A percentile compares a stretch with the other conserved stretches of the same genome.
Evolutionary conservation across 2,329 filamentous ascomycete species (phyloP).

Genomic region (Davidsoniella virescens): DNA sequence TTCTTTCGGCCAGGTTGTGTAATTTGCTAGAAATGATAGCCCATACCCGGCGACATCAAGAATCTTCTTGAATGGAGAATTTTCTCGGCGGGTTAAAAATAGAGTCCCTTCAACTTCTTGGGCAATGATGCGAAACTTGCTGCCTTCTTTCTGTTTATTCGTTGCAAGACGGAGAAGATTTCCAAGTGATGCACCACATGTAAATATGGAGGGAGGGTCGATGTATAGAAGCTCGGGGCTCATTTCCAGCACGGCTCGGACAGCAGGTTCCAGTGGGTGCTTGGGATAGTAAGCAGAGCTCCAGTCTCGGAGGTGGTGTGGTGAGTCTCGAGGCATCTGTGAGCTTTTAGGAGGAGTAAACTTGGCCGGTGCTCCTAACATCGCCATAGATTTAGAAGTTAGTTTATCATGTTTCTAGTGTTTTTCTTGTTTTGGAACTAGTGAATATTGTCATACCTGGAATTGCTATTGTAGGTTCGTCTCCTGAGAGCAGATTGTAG

Average conservation of each 20-base stretch:
- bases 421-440: background rate
- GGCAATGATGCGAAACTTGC: background rate
- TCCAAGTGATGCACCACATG: background rate
- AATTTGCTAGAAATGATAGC: background rate
- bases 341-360: background rate
- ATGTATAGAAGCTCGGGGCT: background rate
- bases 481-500: background rate
- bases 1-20: background rate
- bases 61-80: background rate
- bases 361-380: background rate
- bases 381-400: background rate
- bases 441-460: background rate
- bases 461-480: background rate
- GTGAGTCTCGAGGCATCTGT: background rate
- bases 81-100: background rate
- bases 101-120: background rate
- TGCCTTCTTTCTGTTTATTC: background rate
- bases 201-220: background rate
- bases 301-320: background rate
- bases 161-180: background rate
- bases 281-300: background rate
- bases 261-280: background rate
- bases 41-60: background rate
- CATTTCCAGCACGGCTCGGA: background rate
- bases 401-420: background rate